phyloP scores from a whole-genome alignment of 441 rosid genomes.

The Capsella rubella region DNA sequence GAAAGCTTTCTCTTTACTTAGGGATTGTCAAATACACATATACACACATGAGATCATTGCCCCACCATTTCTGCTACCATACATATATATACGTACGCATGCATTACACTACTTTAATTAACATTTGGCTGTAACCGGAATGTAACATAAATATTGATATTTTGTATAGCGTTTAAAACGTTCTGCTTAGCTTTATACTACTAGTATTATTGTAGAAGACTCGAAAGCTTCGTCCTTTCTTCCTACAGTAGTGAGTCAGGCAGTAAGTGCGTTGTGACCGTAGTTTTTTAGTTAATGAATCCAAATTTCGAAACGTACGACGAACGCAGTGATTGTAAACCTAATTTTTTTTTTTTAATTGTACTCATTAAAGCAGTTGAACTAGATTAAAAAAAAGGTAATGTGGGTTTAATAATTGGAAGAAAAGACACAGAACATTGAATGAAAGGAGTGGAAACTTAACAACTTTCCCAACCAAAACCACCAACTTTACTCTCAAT shows the following conservation, averaged over 20 bases:
- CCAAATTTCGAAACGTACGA: constrained; percentile 1
- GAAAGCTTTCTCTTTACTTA: constrained; percentile 25
- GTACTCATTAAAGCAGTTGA: not conserved
- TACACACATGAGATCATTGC: not conserved
- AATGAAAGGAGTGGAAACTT: constrained; percentile 31
- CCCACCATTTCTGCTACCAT: not conserved
- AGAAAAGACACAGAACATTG: constrained; percentile 24
- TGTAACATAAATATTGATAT: too few relatives aligned
- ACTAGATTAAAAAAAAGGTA: not conserved
- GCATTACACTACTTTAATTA: too few relatives aligned
- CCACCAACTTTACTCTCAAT: constrained; percentile 24
- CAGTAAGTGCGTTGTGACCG: not conserved
- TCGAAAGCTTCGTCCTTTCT: not conserved
- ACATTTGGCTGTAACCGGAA: too few relatives aligned
- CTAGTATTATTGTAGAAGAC: not conserved
- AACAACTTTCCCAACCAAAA: constrained; percentile 33
- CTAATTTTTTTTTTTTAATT: not conserved
- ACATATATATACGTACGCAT: not conserved
- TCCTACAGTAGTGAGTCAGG: not conserved
- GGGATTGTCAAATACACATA: constrained; percentile 33
- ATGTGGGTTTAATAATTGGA: constrained; percentile 2
- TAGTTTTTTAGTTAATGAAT: not conserved
- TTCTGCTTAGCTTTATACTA: not conserved
- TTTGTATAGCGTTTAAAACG: not conserved
- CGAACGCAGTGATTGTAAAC: not conserved